Base-by-base conservation (phyloP, 1,284 basidiomycete genomes). In the Leccinum laetum region DNA sequence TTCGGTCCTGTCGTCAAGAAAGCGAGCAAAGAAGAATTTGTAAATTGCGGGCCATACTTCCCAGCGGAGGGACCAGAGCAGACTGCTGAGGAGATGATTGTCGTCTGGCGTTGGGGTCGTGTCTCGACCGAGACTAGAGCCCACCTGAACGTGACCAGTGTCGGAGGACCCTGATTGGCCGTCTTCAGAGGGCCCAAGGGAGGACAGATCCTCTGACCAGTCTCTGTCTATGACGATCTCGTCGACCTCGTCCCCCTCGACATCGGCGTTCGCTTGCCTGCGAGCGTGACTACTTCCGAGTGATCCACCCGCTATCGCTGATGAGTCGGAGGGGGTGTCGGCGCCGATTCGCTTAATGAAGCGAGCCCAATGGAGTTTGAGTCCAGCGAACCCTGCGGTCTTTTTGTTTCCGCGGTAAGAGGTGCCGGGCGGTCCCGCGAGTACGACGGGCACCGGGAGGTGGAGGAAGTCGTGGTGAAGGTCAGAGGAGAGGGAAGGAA, bases 221-320 rank as follows among this genome's bases (percentile, higher is more conserved):
- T 81, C 77, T 58, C 89, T 83, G 75, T 92, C 90, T 16, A 92
- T 88, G n/a, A 92, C 84, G 16, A 91, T 84, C 76, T 88, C 83
- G 73, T 92, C 83, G 2, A 91, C 85, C 60, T 80, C 75, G 35
- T 74, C 77, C 11, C 67, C 76, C 65, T 71, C 78, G 35, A 72
- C 71, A 35, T 71, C 76, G 29, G 72, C 77, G 2, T 68, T 68
- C 24, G 65, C 70, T 62, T 73, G 66, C 56, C 65, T 74, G 26
- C 29, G 72, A 14, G 66, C 70, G 24, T 73, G 78, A 63, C 73
- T 80, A 68, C 78, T 78, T 62, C 82, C 84, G 6, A 75, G 76
- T 13, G 78, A 76, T 66, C 82, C 85, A 58, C 78, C 75, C 49
- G 79, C 73, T 24, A 78, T 63, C 14, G 77, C 76, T 18, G 81